Base-by-base conservation (phyloP, 768 basidiomycete species). In the Naganishia antarctica region DNA sequence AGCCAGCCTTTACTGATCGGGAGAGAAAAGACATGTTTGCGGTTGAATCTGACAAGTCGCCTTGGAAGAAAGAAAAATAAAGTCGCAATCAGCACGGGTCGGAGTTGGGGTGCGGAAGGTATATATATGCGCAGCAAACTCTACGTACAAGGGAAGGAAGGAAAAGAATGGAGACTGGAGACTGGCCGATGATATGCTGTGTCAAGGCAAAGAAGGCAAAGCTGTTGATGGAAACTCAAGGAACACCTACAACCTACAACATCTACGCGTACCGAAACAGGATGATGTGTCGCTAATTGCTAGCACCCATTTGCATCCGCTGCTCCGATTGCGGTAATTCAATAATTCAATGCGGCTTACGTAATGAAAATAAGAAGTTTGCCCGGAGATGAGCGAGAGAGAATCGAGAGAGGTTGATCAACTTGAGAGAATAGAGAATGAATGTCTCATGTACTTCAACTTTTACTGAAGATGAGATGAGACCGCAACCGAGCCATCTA, bases 1-100 rank as follows among this genome's bases (percentile, higher is more conserved):
- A 37, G 23, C 53, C 37, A 40, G 53, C 53, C 12, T 57, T 40
- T 26, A 26, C 53, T 25, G 53, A 57, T 40, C 53, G 53, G 26
- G 53, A 57, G 53, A 57, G 53, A 34, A 57, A 57, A 40, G 53
- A 57, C 53, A 57, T 57, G 21, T 57, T 57, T 18, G 43, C n/a
- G 8, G n/a, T 57, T 29, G 50, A 31, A 2, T 51, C 8, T 51
- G 21, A 31, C 50, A 31, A 31, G 23, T 8, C 16, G 37, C 7
- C 37, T 40, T 7, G 16, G 16, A 7, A 16, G 16, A 40, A 16
- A 40, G 16, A 40, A 8, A 40, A 16, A 16, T 16, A 40, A 40
- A 8, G 16, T 7, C 37, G 37, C 8, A 7, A 40, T 40, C 37
- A 40, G 37, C 37, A 40, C 8, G 37, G 37, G 16, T 16, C 7